Base-by-base conservation (phyloP, 2,329 filamentous ascomycete genomes). In the Pseudogymnoascus sp. region DNA sequence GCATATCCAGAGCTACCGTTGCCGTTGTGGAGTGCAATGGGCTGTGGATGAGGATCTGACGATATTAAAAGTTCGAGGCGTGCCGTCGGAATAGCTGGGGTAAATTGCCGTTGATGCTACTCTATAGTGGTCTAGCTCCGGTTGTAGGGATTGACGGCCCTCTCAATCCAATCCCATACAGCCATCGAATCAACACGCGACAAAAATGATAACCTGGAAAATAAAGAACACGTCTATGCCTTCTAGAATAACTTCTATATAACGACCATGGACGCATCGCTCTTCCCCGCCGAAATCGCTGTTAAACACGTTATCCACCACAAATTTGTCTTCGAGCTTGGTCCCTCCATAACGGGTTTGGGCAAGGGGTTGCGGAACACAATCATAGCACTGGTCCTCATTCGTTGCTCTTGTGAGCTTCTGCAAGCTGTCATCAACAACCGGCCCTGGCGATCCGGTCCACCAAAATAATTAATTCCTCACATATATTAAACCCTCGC, bases 241-340 rank as follows among this genome's bases (percentile, higher is more conserved):
- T 43, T 43, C 16, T 10, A 43, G 21, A 21, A 13, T 21, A 4
- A 7, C 41, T 21, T 43, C 39, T 43, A 39, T 21, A 43, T 34
- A 41, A 41, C 14, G 16, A 43, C 41, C 41, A 75, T 75, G 73
- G 73, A 75, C 63, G 63, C 72, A 60, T 72, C 69, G 21, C 78
- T 78, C 72, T 72, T 78, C 62, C 76, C 77, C 63, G 68, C 77
- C 54, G 73, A 77, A 66, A 69, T 78, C 60, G 77, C 75, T 64
- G 75, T 81, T 62, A 77, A 76, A 69, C 80, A 81, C 71, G 75
- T 77, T 66, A 72, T 80, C 66, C 73, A 78, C 63, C 78, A 85
- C 67, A 75, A 78, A 67, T 81, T 85, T 68, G 78, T 78, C 31
- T 69, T 86, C 65, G 78, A 83, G 67, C 72, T 84, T 66, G 80